Base-by-base conservation (phyloP, 2,329 filamentous ascomycete species). In the Colletotrichum sansevieriae region DNA sequence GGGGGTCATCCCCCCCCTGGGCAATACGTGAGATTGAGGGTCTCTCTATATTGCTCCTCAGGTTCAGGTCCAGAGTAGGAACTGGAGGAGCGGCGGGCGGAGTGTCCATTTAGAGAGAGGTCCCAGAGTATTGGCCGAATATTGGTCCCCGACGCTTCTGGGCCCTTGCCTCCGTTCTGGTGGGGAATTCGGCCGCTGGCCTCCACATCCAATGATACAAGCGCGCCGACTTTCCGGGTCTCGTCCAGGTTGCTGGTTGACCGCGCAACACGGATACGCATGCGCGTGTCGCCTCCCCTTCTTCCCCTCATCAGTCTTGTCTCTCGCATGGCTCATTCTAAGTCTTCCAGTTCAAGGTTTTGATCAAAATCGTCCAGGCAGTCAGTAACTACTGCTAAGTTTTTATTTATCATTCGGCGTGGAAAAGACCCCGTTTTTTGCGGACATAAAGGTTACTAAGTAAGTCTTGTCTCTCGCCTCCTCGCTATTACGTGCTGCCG, bases 81-180 rank as follows among this genome's bases (percentile, higher is more conserved):
- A 18, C 25, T 15, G 15, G 49, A 55, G 33, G 51, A 55, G 51
- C n/a, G 18, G 33, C 29, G 15, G 29, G 51, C 51, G 51, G 33
- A 43, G 46, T 39, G 47, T 41, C 43, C 58, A 61, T 52, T 47
- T 18, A 18, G 18, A 18, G 18, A 29, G 11, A 41, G 47, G 33
- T 43, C 46, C 58, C 47, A 52, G 58, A 61, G 52, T 61, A 61
- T 61, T 61, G 57, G 57, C 57, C 44, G 35, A 60, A 60, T 60
- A 60, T 60, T 60, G 44, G 57, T 39, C 57, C 37, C 37, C 44
- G 49, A 51, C 41, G 29, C 46, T 61, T 13, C 37, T 39, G 37
- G 37, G 37, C 37, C 37, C 58, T 43, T 44, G 44, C 43, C 46
- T 25, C 35, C 46, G 22, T 60, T 35, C 35, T 54, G 46, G 29